Evolutionary conservation across 208 protist species (phyloP), one percentile per base, ranked within the genome.

Genomic region (Endotrypanum monterogeii): DNA sequence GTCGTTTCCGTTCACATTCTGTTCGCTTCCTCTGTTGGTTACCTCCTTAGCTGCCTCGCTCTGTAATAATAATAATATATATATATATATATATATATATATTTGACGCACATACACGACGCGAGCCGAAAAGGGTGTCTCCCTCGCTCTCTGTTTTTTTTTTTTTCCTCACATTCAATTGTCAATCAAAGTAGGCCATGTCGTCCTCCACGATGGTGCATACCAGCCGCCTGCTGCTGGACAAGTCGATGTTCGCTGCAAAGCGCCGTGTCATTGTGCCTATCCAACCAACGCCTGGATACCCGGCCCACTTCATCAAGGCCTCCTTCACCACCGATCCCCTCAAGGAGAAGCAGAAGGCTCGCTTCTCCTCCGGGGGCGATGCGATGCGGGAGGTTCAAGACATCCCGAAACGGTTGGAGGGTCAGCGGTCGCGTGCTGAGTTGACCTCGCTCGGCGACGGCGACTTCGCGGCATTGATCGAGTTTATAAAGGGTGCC

Each of bases 221-320:
- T 9, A 76, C 44, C 41, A 85, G 67, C 35, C 48, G 55, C 12
- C 71, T 87, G 67, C 83, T 94, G 78, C 73, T 73, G 70, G 89
- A 96, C 84, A 97, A 97, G 80, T 95, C 93, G 57, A 93, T 97
- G 86, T 97, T 97, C 80, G 93, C 93, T 63, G 93, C 91, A 46
- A 96, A 96, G 82, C 91, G 93, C 12, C 91, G 91, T 72, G 91
- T 96, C 20, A 97, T 97, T 81, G 82, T 94, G 6, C 93, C 93
- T 0, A 94, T 97, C 52, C 91, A 95, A 37, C 87, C 93, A 2
- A 96, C 91, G 23, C 93, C 93, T 3, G 85, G 83, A 81, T 94
- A 83, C 71, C 90, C 91, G 12, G 83, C 85, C 7, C 89, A 94
- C 82, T 89, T 93, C 71, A 94, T 97, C 80, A 92, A 94, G 67